phyloP scores from a whole-genome alignment of 495 filamentous ascomycete genomes.

The Oleoguttula mirabilis region DNA sequence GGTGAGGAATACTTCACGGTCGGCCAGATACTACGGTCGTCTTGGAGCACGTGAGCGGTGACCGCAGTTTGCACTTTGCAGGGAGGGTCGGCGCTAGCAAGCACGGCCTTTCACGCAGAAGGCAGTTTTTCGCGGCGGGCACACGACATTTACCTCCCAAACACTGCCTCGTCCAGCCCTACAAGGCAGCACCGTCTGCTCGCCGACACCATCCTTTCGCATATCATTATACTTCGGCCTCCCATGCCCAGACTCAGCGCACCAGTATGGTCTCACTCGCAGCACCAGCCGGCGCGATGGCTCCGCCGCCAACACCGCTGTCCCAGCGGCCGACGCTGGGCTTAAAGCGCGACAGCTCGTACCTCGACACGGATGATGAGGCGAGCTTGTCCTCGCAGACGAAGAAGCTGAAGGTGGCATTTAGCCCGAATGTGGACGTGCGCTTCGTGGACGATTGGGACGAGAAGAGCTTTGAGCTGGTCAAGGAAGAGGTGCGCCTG shows the following conservation, averaged over 20 bases:
- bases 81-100: too few species aligned
- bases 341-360: slow-evolving; percentile 18
- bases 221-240: background rate
- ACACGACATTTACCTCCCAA: too few species aligned
- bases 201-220: background rate
- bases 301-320: slow-evolving; percentile 13
- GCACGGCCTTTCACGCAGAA: too few species aligned
- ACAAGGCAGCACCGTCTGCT: background rate
- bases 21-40: too few species aligned
- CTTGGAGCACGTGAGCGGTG: background rate
- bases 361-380: slow-evolving; percentile 21
- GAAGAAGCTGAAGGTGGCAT: slow-evolving; percentile 60
- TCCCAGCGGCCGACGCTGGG: slow-evolving; percentile 13
- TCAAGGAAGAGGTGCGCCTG: slow-evolving; percentile 58
- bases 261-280: slow-evolving; percentile 20
- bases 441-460: slow-evolving; percentile 41
- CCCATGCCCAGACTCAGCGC: background rate
- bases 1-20: too few species aligned
- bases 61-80: background rate
- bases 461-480: slow-evolving; percentile 47
- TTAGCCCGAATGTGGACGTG: slow-evolving; percentile 59
- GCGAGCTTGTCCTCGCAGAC: slow-evolving; percentile 3
- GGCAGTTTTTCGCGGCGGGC: too few species aligned
- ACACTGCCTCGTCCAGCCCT: background rate
- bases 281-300: slow-evolving; percentile 10